Conservation (phyloP, 805 yeast genomes). For the Starmerella stellata region DNA sequence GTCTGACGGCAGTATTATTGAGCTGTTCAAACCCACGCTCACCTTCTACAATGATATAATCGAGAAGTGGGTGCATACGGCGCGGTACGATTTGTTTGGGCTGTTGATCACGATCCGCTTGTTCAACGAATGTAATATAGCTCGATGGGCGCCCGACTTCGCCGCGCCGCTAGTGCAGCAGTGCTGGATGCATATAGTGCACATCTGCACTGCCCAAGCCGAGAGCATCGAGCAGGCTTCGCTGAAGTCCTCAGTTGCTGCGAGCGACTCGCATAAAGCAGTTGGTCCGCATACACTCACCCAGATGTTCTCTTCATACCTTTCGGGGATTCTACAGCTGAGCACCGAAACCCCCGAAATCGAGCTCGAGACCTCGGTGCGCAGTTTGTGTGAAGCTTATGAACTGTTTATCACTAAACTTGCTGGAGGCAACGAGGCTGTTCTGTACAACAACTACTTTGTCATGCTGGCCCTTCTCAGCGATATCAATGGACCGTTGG, state of each 20-base stretch:
- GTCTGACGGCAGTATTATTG: background rate
- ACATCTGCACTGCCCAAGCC: constrained; percentile 58
- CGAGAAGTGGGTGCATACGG: constrained; percentile 7
- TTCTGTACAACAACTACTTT: constrained; percentile 55
- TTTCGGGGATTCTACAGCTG: constrained; percentile 53
- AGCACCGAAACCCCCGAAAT: constrained; percentile 30
- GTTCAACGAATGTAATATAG: constrained; percentile 53
- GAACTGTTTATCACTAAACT: constrained; percentile 46
- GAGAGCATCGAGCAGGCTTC: constrained; percentile 43
- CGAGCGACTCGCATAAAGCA: background rate
- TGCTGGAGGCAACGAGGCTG: constrained; percentile 36
- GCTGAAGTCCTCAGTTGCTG: constrained; percentile 21
- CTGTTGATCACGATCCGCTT: constrained; percentile 42
- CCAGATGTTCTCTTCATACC: constrained; percentile 55
- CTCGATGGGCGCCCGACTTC: constrained; percentile 41
- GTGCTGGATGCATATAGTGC: constrained; percentile 78
- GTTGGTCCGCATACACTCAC: constrained; percentile 44
- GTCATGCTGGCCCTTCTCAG: constrained; percentile 40
- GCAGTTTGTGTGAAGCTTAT: constrained; percentile 56
- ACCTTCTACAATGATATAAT: constrained; percentile 5
- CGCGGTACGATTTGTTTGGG: constrained; percentile 48
- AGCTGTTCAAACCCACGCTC: constrained; percentile 8
- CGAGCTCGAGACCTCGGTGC: constrained; percentile 54
- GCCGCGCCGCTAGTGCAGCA: constrained; percentile 39
- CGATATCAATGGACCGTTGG: constrained; percentile 29